Percentiles rank a stretch among this genome's conserved stretches.
Evolutionary conservation across 1,284 basidiomycete genomes (phyloP).

Genomic region (Cryptococcus sp.): DNA sequence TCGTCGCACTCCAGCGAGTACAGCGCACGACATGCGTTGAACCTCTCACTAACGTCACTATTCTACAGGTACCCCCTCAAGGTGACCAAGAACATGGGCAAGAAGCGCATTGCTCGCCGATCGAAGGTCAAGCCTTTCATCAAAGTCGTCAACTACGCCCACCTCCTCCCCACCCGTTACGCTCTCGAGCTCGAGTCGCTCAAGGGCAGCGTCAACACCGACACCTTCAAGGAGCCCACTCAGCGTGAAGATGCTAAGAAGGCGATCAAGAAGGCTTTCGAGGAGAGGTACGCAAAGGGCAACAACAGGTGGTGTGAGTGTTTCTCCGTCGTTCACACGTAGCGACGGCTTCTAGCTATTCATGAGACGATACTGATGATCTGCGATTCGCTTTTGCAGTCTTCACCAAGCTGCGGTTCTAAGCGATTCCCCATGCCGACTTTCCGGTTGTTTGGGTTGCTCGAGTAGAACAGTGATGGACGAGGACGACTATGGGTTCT

Average conservation of each 20-base stretch:
- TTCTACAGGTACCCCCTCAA: constrained; percentile 78
- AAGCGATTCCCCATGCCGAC: constrained; percentile 13
- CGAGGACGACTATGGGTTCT: neutral
- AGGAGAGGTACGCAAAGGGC: constrained; percentile 85
- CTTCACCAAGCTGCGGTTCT: constrained; percentile 47
- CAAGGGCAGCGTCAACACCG: constrained; percentile 76
- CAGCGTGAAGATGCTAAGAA: constrained; percentile 93
- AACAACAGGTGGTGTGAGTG: constrained; percentile 85
- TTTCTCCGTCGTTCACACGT: neutral
- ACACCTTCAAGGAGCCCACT: constrained; percentile 94
- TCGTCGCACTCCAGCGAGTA: neutral
- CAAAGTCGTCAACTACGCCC: constrained; percentile 97
- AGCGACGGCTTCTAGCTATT: neutral
- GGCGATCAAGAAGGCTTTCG: constrained; percentile 89
- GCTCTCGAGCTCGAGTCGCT: constrained; percentile 89
- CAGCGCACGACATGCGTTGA: neutral
- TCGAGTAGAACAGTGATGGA: neutral
- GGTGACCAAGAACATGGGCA: constrained; percentile 93
- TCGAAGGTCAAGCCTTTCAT: constrained; percentile 98
- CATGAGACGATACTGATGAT: neutral
- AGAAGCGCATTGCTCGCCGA: constrained; percentile 86
- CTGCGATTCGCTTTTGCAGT: constrained; percentile 15
- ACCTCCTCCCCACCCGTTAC: constrained; percentile 97
- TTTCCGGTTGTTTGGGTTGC: neutral
- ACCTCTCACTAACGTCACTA: neutral